Evolutionary conservation across 441 rosid genomes (phyloP), one percentile per base, ranked within the genome.

Genomic region (Populus trichocarpa): DNA sequence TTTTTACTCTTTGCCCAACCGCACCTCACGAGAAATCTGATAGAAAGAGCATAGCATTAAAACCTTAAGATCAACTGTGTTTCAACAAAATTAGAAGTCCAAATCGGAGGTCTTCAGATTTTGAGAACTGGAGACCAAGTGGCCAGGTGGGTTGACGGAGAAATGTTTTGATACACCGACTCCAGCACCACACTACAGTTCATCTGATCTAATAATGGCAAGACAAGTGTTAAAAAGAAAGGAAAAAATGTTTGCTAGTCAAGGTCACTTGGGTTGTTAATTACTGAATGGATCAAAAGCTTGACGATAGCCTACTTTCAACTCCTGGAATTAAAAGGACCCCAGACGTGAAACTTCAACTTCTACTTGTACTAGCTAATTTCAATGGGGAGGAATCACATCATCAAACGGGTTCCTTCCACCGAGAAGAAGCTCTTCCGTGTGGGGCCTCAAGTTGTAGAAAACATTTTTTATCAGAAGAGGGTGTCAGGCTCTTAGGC

Each of bases 221-320:
- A 11, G 75, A 69, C 80, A 75, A 53, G 72, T 78, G 77, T 75
- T 8, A 13, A 36, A 9, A 9, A 8, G 3, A 20, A n/a, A 28
- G 2, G 2, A 2, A 7, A 35, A 5, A 18, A 3, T 16, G 28
- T 18, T 26, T 5, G 26, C 2, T 13, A 75, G 66, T 76, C 80
- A 73, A 78, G 25, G 38, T 26, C 75, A 68, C 25, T 70, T 13
- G 57, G 59, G 68, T 32, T 25, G 78, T 32, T 30, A 0, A n/a
- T 23, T 16, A 14, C 18, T 46, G 57, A 46, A 14, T 46, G 12
- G 6, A 46, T 46, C 57, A 46, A 14, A 42, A 46, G 53, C 53
- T 46, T 13, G 53, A 12, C 46, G 46, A 42, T 13, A 46, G 18
- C 18, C 18, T 46, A 6, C 53, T 46, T 46, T 46, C 53, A 46